Evolutionary conservation across 164 flowering plant species (phyloP), one percentile per base, ranked within the genome.

Genomic region (Houttuynia cordata): DNA sequence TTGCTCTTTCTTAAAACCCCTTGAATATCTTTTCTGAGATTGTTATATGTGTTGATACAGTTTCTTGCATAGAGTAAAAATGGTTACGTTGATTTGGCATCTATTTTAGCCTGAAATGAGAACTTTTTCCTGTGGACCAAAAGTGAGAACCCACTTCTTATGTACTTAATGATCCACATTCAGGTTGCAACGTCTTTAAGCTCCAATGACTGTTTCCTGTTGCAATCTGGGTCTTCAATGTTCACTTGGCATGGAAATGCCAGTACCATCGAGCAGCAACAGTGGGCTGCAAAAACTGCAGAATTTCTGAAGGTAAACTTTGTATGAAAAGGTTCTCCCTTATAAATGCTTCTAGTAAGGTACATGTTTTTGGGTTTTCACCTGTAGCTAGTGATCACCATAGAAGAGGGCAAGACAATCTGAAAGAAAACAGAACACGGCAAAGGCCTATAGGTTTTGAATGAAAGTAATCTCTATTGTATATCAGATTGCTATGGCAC

Each of bases 201-300:
- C 74, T 81, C 99, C 53, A 69, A 70, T 60, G 93, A 91, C 60
- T 91, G 99, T 72, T 94, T 91, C 67, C 73, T 94, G 68, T 72
- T 91, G 75, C 99, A 88, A 85, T 81, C 96, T 66, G 96, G 99
- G 52, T 76, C 96, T 51, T 75, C 97, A 66, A 39, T 84, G 51
- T 91, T 91, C 74, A 75, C 68, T 37, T 94, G 99, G 99, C 96
- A 91, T 66, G 99, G 99, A 67, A 91, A 78, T 70, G 86, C 81
- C 54, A 80, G 96, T 72, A 76, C 90, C 22, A 68, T 70, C 58
- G 97, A 94, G 80, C 97, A 94, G 79, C 99, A 94, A 65, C 90
- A 91, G 68, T 69, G 85, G 55, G 87, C 85, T 58, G 88, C 86
- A 56, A 85, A 86, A 74, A 69, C 89, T 75, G 97, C 96, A 49